Percentiles rank a stretch among this genome's conserved stretches.
phyloP scores from a whole-genome alignment of 208 protist genomes.

The Leishmania martiniquensis region DNA sequence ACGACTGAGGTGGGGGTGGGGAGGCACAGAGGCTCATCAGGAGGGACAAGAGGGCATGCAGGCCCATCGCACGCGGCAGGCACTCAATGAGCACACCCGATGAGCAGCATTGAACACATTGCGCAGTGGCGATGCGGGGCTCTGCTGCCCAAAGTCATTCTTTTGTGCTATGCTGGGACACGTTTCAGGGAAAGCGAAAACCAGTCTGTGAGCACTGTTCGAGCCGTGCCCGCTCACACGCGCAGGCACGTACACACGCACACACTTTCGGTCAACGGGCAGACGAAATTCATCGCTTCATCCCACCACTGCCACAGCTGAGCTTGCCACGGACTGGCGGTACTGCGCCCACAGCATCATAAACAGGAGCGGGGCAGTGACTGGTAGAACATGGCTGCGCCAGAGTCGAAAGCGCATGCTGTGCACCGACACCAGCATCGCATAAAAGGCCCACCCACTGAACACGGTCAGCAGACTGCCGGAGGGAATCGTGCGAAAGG shows the following conservation, averaged over 20 bases:
- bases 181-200: neutral
- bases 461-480: conserved; percentile 67
- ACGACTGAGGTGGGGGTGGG: conserved; percentile 9
- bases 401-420: conserved; percentile 76
- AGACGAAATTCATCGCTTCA: neutral
- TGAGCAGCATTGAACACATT: too few species aligned
- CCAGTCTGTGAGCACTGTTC: neutral
- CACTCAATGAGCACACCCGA: too few species aligned
- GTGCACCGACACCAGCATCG: conserved; percentile 77
- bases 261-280: neutral
- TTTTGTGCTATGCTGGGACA: too few species aligned
- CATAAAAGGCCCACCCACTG: conserved; percentile 77
- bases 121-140: too few species aligned
- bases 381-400: conserved; percentile 73
- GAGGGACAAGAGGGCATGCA: too few species aligned
- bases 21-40: neutral
- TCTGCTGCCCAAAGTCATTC: too few species aligned
- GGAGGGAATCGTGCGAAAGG: conserved; percentile 53
- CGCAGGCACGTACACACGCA: neutral
- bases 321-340: conserved; percentile 6
- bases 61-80: too few species aligned
- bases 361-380: conserved; percentile 53
- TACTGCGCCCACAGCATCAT: conserved; percentile 34
- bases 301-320: neutral
- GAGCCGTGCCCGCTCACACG: neutral